A percentile compares a stretch with the other conserved stretches of the same genome.
Conservation (phyloP, 352 stramenopile species). For the Globisporangium paddicum region DNA sequence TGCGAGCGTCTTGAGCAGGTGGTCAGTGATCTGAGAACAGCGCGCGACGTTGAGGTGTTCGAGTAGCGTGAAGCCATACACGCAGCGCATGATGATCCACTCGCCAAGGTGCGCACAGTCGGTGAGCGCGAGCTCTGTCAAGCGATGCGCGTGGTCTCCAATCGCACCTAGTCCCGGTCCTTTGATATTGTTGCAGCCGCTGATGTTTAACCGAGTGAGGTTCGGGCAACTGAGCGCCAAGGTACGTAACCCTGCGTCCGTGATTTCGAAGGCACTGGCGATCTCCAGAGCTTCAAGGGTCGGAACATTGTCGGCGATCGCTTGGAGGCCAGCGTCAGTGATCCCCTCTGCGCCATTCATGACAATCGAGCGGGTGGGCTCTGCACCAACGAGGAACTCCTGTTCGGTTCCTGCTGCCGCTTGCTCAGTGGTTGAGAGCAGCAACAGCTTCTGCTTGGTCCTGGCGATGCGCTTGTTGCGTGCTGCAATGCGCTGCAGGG, state of each 20-base stretch:
- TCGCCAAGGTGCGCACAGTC: slow-evolving; percentile 56
- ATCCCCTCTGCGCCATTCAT: slow-evolving; percentile 64
- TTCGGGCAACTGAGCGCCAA: slow-evolving; percentile 41
- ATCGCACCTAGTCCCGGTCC: slow-evolving; percentile 63
- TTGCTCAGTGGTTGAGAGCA: slow-evolving; percentile 6
- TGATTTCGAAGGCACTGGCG: slow-evolving; percentile 34
- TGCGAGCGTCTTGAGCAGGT: slow-evolving; percentile 78
- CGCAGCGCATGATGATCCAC: slow-evolving; percentile 65
- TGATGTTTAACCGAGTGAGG: slow-evolving; percentile 55
- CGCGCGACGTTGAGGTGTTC: slow-evolving; percentile 58
- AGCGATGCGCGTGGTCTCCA: slow-evolving; percentile 41
- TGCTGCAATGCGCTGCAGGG: slow-evolving; percentile 51
- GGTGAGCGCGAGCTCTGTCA: slow-evolving; percentile 37
- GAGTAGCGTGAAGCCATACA: slow-evolving; percentile 52
- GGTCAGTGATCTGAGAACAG: slow-evolving; percentile 82
- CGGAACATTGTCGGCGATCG: slow-evolving; percentile 42
- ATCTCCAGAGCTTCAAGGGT: slow-evolving; percentile 58
- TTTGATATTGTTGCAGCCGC: slow-evolving; percentile 31
- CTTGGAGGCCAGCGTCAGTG: slow-evolving; percentile 50
- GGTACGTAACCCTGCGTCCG: slow-evolving; percentile 48
- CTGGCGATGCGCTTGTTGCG: slow-evolving; percentile 50
- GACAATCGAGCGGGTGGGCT: slow-evolving; percentile 40
- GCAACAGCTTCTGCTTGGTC: slow-evolving; percentile 15
- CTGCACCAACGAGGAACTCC: neutral
- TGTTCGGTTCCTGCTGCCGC: neutral